phyloP scores from a whole-genome alignment of 768 basidiomycete genomes.

The Tricholoma terreum region DNA sequence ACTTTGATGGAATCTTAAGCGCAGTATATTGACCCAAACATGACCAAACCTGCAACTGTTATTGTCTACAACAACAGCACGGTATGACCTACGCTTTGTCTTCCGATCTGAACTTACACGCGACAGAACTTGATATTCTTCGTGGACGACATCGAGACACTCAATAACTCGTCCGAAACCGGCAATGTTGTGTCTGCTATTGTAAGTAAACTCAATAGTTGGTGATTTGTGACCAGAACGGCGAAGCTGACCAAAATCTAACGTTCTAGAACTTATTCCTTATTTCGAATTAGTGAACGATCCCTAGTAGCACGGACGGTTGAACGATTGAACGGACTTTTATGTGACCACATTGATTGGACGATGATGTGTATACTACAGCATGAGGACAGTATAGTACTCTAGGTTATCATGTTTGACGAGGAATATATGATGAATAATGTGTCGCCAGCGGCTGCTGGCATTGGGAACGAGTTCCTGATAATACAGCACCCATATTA shows the following conservation, averaged over 20 bases:
- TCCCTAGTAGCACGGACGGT: no score
- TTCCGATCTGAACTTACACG: not conserved
- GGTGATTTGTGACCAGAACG: not conserved
- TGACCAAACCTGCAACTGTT: not conserved
- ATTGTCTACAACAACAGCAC: not conserved
- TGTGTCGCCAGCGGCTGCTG: slow-evolving; percentile 34
- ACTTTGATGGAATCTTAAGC: not conserved
- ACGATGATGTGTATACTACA: not conserved
- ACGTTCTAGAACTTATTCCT: not conserved
- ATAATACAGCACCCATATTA: slow-evolving; percentile 8
- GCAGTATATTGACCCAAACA: not conserved
- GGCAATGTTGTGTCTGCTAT: not conserved
- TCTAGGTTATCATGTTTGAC: no score
- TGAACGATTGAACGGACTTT: no score
- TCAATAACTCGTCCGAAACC: not conserved
- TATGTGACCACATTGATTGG: not conserved
- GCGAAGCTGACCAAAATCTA: not conserved
- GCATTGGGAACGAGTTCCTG: slow-evolving; percentile 36
- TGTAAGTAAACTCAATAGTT: not conserved
- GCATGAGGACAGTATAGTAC: no score
- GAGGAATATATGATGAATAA: no score
- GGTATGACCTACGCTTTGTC: not conserved
- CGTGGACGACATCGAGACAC: not conserved
- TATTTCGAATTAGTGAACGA: not conserved
- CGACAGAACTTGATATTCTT: not conserved